Evolutionary conservation across 2,329 filamentous ascomycete species (phyloP), one percentile per base, ranked within the genome.

Genomic region (Colletotrichum ledebouriae): DNA sequence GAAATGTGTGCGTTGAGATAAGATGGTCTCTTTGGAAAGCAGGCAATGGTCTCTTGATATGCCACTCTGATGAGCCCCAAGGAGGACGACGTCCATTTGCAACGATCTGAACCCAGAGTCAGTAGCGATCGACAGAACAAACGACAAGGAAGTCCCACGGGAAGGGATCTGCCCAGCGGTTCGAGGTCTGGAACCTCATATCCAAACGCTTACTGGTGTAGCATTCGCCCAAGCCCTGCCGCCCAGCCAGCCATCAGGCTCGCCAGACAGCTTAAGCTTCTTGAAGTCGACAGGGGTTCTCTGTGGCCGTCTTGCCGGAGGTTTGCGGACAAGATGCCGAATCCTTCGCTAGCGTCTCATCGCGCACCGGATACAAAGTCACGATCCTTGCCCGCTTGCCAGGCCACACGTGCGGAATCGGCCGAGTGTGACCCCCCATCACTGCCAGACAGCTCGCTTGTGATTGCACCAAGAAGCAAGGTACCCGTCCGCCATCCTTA

Each of bases 341-440:
- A 65, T 65, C 41, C 55, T 59, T 33, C 41, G 17, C 25, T 59
- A 46, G 64, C 46, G 47, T 61, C 34, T 39, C 41, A 15, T 33
- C 59, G 29, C 37, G 39, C 63, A 42, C 9, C 15, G 4, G 29
- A 17, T 22, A 20, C 37, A 25, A 34, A 61, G 34, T 20, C 47
- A 25, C 29, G 17, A 68, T 46, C 61, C 61, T 41, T 68, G 61
- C 29, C 34, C 4, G 0, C 46, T 37, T 20, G 22, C 25, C 55
- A 22, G 47, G 13, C 47, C 52, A 65, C 66, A 68, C 66, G 66
- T 66, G 66, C 66, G 55, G 66, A 56, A 50, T 55, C 25, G 66
- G 49, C 66, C 56, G 55, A 59, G 55, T 34, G 41, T 22, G 20
- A 33, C 13, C n/a, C 37, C 10, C 39, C 53, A 44, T 52, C 60